These are phyloP conservation scores for Suhomyces yuchorum DNA, from an alignment of 1,139 yeast species.

Conservation along the genomic window DNA sequence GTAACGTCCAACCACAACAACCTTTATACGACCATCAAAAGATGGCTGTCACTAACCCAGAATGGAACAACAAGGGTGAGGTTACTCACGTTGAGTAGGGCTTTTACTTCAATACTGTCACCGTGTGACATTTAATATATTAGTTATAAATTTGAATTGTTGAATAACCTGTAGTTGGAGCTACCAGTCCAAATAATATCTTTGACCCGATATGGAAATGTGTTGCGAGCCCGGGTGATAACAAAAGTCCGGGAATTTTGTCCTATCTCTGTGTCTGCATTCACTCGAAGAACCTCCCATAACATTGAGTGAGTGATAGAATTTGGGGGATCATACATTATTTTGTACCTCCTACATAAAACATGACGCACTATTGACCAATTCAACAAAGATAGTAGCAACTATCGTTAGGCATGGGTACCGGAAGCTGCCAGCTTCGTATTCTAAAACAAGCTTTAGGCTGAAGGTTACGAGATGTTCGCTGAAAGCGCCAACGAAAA, in stretches of 20 bases:
- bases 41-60: conserved; percentile 59
- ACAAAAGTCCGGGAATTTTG: neutral
- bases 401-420: neutral
- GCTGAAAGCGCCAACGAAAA: no score
- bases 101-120: conserved; percentile 7
- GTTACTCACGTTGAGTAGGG: conserved; percentile 45
- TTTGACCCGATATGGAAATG: neutral
- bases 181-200: neutral
- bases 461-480: neutral
- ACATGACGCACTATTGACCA: neutral
- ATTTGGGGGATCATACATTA: no score
- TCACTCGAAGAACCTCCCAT: no score
- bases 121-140: conserved; percentile 6
- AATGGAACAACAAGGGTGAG: conserved; percentile 63
- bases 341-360: no score
- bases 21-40: conserved; percentile 60
- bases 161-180: neutral
- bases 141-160: neutral
- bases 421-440: no score
- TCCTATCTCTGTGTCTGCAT: neutral
- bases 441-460: neutral
- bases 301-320: no score
- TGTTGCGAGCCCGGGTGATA: neutral
- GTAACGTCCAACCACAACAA: conserved; percentile 48
- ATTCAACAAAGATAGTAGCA: neutral